Percentiles rank a stretch among this genome's conserved stretches.
Evolutionary conservation across 495 filamentous ascomycete species (phyloP).

Genomic region (Jackrogersella multiformis): DNA sequence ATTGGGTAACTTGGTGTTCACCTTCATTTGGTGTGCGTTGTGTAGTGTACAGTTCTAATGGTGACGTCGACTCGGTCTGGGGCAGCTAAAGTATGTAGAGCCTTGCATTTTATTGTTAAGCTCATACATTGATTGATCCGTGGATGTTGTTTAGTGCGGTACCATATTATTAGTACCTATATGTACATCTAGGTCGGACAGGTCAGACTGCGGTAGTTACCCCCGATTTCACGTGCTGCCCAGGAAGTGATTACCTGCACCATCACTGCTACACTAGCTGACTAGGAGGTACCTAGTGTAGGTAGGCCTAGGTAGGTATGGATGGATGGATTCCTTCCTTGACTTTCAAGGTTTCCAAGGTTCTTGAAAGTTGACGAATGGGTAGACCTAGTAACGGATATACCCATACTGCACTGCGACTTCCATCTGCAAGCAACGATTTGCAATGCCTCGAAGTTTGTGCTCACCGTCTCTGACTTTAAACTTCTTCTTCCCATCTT

Average conservation of each 20-base stretch:
- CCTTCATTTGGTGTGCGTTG: neutral
- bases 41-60: neutral
- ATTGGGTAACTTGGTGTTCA: conserved; percentile 5
- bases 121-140: too few relatives aligned
- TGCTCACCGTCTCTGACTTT: neutral
- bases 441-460: conserved; percentile 15
- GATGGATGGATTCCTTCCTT: too few relatives aligned
- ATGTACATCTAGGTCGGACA: neutral
- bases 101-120: conserved; percentile 21
- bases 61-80: conserved; percentile 31
- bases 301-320: too few relatives aligned
- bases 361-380: too few relatives aligned
- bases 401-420: conserved; percentile 9
- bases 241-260: too few relatives aligned
- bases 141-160: too few relatives aligned
- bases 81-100: too few relatives aligned
- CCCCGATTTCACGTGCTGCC: conserved; percentile 18
- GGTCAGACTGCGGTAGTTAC: neutral
- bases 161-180: too few relatives aligned
- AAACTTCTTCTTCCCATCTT: conserved; percentile 1
- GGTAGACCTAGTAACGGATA: too few relatives aligned
- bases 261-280: too few relatives aligned
- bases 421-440: conserved; percentile 33
- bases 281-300: too few relatives aligned
- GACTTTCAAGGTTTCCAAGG: too few relatives aligned